phyloP scores from a whole-genome alignment of 2,329 filamentous ascomycete genomes.

The Monilinia laxa region DNA sequence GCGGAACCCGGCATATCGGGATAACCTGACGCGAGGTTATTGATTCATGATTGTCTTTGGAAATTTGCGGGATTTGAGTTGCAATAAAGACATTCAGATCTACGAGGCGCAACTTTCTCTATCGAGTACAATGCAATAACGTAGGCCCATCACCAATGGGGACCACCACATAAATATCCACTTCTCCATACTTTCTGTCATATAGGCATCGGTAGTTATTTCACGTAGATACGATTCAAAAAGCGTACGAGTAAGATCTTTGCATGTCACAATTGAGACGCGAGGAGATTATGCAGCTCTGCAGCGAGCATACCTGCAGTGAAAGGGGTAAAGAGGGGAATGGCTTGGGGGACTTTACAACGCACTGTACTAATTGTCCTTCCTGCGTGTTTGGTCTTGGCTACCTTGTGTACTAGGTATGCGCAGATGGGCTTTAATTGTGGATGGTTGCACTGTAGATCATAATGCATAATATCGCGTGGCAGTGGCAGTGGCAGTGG shows the following conservation, averaged over 20 bases:
- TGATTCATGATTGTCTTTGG: not conserved
- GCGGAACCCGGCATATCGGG: not conserved
- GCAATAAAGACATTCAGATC: not conserved
- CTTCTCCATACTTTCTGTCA: not conserved
- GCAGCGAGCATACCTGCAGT: slow-evolving; percentile 8
- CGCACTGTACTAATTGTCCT: not conserved
- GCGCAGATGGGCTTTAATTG: too few relatives aligned
- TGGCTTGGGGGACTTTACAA: not conserved
- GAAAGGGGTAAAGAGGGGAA: not conserved
- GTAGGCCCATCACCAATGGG: not conserved
- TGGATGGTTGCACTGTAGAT: not conserved
- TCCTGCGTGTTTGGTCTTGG: too few relatives aligned
- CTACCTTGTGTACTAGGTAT: too few relatives aligned
- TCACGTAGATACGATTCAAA: slow-evolving; percentile 1
- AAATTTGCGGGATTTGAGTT: not conserved
- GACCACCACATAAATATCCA: not conserved
- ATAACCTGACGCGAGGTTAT: not conserved
- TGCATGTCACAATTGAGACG: too few relatives aligned
- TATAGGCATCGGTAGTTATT: not conserved
- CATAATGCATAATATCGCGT: not conserved
- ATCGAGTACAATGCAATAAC: too few relatives aligned
- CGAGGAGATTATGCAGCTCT: not conserved
- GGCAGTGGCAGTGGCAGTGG: not conserved
- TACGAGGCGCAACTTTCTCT: too few relatives aligned
- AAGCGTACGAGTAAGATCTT: not conserved